Conservation (phyloP, 1,139 yeast genomes). For the Pneumocystis carinii region DNA sequence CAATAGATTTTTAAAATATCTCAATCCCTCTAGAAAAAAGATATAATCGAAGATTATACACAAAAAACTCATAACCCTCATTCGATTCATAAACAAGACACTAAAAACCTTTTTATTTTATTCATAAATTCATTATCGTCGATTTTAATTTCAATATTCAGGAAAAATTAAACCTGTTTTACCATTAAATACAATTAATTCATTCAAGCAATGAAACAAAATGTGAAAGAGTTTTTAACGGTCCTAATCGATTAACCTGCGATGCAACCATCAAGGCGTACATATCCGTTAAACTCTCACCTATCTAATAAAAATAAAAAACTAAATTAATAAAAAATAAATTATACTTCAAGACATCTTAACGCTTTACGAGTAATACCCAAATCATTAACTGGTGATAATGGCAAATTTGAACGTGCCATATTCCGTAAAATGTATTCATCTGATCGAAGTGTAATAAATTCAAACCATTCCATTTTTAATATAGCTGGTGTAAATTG, state of each 20-base stretch:
- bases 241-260: constrained; percentile 3
- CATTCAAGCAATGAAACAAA: neutral
- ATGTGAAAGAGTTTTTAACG: constrained; percentile 2
- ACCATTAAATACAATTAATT: neutral
- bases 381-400: constrained; percentile 3
- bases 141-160: too few relatives aligned
- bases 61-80: too few relatives aligned
- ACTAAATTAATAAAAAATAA: neutral
- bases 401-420: neutral
- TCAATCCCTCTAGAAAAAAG: too few relatives aligned
- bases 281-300: constrained; percentile 7
- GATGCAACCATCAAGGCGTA: constrained; percentile 8
- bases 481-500: constrained; percentile 4
- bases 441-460: constrained; percentile 1
- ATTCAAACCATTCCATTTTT: constrained; percentile 7
- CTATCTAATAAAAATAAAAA: neutral
- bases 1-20: too few relatives aligned
- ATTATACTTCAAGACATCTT: constrained; percentile 4
- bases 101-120: too few relatives aligned
- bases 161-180: neutral
- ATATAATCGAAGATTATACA: too few relatives aligned
- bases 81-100: too few relatives aligned
- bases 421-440: constrained; percentile 5
- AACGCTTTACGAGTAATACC: constrained; percentile 5
- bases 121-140: too few relatives aligned